Conservation (phyloP, 2,329 filamentous ascomycete genomes). For the Moelleriella libera region DNA sequence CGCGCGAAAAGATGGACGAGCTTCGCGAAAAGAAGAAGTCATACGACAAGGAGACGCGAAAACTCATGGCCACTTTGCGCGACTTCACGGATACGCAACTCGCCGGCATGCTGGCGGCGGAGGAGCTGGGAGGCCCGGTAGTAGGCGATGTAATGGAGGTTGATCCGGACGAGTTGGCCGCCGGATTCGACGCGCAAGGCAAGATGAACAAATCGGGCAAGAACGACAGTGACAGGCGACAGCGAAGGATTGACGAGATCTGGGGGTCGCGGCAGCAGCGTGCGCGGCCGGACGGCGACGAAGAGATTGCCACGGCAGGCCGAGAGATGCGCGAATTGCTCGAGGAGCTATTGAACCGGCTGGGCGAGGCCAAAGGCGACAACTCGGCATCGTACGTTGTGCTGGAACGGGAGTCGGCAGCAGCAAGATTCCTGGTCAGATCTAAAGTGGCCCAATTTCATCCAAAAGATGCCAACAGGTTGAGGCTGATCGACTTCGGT, state of each 20-base stretch:
- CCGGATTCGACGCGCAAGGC: conserved; percentile 46
- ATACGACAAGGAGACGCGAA: conserved; percentile 47
- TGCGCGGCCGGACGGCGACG: conserved; percentile 15
- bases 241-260: conserved; percentile 50
- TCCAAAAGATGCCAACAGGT: conserved; percentile 43
- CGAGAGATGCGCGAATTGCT: conserved; percentile 45
- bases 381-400: conserved; percentile 42
- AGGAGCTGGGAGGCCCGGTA: conserved; percentile 71
- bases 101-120: conserved; percentile 64
- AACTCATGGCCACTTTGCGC: conserved; percentile 49
- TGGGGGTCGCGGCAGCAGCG: conserved; percentile 28
- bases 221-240: conserved; percentile 31
- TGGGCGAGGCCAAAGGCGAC: conserved; percentile 39
- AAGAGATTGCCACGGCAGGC: conserved; percentile 36
- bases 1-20: conserved; percentile 45
- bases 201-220: conserved; percentile 31
- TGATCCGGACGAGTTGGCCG: conserved; percentile 41
- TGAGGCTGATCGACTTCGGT: conserved; percentile 50
- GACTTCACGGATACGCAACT: conserved; percentile 58
- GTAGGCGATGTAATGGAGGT: conserved; percentile 61
- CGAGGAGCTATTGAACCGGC: conserved; percentile 44
- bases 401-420: conserved; percentile 45
- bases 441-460: conserved; percentile 55
- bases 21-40: conserved; percentile 42
- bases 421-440: conserved; percentile 47